phyloP scores from a whole-genome alignment of 176 grass and related monocot species.

The Lolium perenne region DNA sequence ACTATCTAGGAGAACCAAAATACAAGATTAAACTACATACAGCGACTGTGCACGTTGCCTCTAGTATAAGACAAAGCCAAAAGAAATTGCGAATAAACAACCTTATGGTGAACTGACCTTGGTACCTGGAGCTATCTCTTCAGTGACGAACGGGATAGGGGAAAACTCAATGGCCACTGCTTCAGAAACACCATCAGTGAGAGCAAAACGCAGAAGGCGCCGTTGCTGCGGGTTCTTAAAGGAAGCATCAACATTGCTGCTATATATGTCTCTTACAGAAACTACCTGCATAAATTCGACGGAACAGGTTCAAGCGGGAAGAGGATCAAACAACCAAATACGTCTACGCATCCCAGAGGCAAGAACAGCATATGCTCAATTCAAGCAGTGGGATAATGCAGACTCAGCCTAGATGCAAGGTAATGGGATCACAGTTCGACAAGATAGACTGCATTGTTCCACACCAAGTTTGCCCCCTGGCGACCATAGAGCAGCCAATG shows the following conservation, averaged over 20 bases:
- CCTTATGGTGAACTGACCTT: slow-evolving; percentile 63
- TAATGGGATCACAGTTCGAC: background rate
- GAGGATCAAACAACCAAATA: background rate
- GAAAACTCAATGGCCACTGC: slow-evolving; percentile 76
- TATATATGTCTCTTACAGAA: slow-evolving; percentile 85
- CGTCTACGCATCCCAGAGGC: background rate
- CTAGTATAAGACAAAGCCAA: background rate
- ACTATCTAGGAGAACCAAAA: background rate
- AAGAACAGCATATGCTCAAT: background rate
- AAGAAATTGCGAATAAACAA: background rate
- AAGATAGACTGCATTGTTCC: background rate
- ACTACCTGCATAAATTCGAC: slow-evolving; percentile 53
- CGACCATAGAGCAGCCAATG: background rate
- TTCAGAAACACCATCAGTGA: slow-evolving; percentile 79
- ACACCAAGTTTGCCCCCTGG: background rate
- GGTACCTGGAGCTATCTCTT: slow-evolving; percentile 78
- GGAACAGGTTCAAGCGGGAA: background rate
- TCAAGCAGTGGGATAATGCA: background rate
- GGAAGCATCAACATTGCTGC: slow-evolving; percentile 68
- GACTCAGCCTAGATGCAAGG: background rate
- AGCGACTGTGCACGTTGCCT: background rate
- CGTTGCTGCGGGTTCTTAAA: slow-evolving; percentile 62
- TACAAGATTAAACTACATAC: slow-evolving; percentile 5
- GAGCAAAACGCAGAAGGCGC: slow-evolving; percentile 65
- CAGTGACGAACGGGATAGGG: slow-evolving; percentile 65